Percentiles rank a stretch among this genome's conserved stretches.
Evolutionary conservation across 306 rosid species (phyloP).

Genomic region (Psophocarpus tetragonolobus): DNA sequence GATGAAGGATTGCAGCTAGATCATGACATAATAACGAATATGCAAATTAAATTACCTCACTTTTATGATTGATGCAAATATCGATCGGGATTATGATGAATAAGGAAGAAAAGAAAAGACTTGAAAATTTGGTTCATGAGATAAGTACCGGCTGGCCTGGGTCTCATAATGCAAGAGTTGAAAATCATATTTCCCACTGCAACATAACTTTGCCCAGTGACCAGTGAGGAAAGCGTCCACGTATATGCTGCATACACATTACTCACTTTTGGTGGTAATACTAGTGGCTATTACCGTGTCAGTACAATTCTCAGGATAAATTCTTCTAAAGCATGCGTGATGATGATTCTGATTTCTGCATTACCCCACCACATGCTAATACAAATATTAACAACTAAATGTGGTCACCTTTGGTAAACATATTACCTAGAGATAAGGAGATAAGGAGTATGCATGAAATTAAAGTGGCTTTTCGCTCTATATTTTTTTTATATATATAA

Average conservation of each 20-base stretch:
- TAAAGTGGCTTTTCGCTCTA: no score
- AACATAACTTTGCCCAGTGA: constrained; percentile 13
- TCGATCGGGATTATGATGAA: neutral
- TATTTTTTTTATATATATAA: no score
- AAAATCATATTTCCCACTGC: neutral
- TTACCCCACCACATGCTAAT: constrained; percentile 13
- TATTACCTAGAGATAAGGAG: neutral
- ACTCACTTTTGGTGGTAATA: constrained; percentile 35
- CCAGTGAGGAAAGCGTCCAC: neutral
- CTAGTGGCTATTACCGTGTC: constrained; percentile 30
- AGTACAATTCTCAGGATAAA: constrained; percentile 26
- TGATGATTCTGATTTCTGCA: constrained; percentile 23
- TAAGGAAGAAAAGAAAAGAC: neutral
- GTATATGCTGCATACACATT: constrained; percentile 4
- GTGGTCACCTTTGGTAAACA: neutral
- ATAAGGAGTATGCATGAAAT: no score
- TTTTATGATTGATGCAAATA: neutral
- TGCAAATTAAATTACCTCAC: neutral
- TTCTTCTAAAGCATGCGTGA: constrained; percentile 29
- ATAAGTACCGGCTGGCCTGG: no score
- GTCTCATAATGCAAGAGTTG: constrained; percentile 22
- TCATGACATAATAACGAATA: neutral
- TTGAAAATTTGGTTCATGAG: neutral
- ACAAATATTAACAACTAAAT: neutral
- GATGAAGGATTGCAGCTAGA: neutral